Base-by-base conservation (phyloP, 192 early-diverging fungal species). In the Chytriomyces sp. region DNA sequence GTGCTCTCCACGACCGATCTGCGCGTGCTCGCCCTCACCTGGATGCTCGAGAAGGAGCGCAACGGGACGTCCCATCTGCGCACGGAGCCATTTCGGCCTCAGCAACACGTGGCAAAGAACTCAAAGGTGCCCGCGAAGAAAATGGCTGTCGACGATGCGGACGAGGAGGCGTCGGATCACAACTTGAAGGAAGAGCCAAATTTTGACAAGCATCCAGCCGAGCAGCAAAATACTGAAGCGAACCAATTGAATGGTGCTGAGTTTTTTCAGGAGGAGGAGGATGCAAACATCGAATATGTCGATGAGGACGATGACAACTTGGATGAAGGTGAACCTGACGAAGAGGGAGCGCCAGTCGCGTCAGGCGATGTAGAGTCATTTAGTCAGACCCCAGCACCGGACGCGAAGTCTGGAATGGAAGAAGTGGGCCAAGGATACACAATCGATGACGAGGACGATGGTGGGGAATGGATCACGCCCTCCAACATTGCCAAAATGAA, bases 401-500 rank as follows among this genome's bases (percentile, higher is more conserved):
- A 37, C 7, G 14, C 59, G 19, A 38, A 30, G 30, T 19, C 31
- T n/a, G 34, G 19, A 3, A 37, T 19, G 32, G 34, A 1, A 37
- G n/a, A 41, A 52, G 63, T 31, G 0, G 67, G 67, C 12, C 14
- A 10, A 14, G 36, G 67, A 70, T 55, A 14, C n/a, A 59, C 44
- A n/a, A 12, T 40, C 22, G 57, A 41, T 25, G 71, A 64, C 25
- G 71, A 36, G 6, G 58, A 76, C 75, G 74, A 69, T 78, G 94
- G 92, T 53, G 92, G 88, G 30, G 84, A 75, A 5, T 98, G 96
- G 96, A 98, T 98, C 74, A 98, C 96, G 3, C 96, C 96, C 0
- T 75, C 81, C 22, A 98, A 96, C 75, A 85, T 98, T 66, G 83
- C 86, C 39, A 79, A 89, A 73, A 84, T 85, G 70, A 90, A 92